Evolutionary conservation across 106 monocot species (phyloP).

Genomic region (Dioscorea dumetorum): DNA sequence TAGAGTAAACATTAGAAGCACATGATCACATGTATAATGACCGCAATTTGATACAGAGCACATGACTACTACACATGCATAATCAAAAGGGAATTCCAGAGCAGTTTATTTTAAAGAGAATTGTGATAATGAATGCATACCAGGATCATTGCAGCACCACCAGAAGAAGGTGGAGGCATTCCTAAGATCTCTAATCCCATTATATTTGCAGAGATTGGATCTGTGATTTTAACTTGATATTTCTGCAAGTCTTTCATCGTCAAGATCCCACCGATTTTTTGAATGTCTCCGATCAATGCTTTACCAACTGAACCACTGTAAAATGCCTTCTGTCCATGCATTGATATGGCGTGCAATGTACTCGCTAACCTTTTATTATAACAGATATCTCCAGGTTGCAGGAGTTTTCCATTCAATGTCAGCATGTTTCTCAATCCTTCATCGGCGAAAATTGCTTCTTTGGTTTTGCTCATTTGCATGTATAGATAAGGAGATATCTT

Average conservation of each 20-base stretch:
- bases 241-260: slow-evolving; percentile 66
- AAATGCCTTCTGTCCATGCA: slow-evolving; percentile 45
- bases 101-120: not conserved
- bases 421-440: slow-evolving; percentile 51
- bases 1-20: no score
- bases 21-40: no score
- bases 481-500: slow-evolving; percentile 56
- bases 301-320: slow-evolving; percentile 65
- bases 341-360: slow-evolving; percentile 44
- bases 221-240: slow-evolving; percentile 56
- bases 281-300: slow-evolving; percentile 50
- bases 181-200: slow-evolving; percentile 66
- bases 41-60: no score
- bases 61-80: no score
- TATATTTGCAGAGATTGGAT: slow-evolving; percentile 46
- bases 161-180: slow-evolving; percentile 94
- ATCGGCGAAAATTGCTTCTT: slow-evolving; percentile 45
- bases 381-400: slow-evolving; percentile 58
- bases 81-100: no score
- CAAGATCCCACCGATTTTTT: slow-evolving; percentile 58
- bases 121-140: slow-evolving; percentile 28
- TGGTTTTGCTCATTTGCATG: slow-evolving; percentile 62
- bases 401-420: slow-evolving; percentile 42
- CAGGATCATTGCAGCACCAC: slow-evolving; percentile 70
- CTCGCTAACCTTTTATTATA: slow-evolving; percentile 43